phyloP scores from a whole-genome alignment of 1,284 basidiomycete genomes.

The Sphagnurus paluster region DNA sequence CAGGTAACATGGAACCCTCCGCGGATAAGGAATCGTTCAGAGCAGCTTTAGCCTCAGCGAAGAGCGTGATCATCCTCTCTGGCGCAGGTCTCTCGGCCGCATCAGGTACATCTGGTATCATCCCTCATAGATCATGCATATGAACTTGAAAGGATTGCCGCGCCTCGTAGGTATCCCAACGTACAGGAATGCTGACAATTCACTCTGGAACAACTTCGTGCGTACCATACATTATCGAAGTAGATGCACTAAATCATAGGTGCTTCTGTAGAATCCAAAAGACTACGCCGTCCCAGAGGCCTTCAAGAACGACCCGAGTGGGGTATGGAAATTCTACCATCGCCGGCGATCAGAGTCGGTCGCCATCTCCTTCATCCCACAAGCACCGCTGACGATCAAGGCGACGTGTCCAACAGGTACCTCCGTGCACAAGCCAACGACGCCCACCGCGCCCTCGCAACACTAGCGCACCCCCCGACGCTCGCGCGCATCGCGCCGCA shows the following conservation, averaged over 20 bases:
- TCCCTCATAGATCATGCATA: too few relatives aligned
- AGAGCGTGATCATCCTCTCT: conserved; percentile 53
- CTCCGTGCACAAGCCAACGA: conserved; percentile 31
- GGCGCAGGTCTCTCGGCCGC: conserved; percentile 62
- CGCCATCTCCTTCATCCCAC: not conserved
- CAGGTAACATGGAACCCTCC: conserved; percentile 26
- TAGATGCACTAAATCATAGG: not conserved
- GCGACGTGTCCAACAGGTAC: conserved; percentile 22
- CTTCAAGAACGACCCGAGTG: conserved; percentile 51
- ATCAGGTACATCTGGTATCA: conserved; percentile 54
- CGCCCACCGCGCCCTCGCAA: conserved; percentile 31
- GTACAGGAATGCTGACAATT: conserved; percentile 44
- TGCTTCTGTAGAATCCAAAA: conserved; percentile 3
- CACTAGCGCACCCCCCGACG: conserved; percentile 25
- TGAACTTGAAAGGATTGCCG: not conserved
- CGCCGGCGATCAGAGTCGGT: conserved; percentile 52
- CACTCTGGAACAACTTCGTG: conserved; percentile 25
- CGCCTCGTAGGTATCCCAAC: conserved; percentile 53
- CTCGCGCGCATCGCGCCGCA: conserved; percentile 25
- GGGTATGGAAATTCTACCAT: conserved; percentile 70
- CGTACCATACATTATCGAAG: conserved; percentile 2
- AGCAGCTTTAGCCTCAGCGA: conserved; percentile 27
- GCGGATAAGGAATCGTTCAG: conserved; percentile 28
- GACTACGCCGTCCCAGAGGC: conserved; percentile 16
- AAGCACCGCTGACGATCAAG: not conserved